phyloP scores from a whole-genome alignment of 257 asterid species.

The Mentha longifolia region DNA sequence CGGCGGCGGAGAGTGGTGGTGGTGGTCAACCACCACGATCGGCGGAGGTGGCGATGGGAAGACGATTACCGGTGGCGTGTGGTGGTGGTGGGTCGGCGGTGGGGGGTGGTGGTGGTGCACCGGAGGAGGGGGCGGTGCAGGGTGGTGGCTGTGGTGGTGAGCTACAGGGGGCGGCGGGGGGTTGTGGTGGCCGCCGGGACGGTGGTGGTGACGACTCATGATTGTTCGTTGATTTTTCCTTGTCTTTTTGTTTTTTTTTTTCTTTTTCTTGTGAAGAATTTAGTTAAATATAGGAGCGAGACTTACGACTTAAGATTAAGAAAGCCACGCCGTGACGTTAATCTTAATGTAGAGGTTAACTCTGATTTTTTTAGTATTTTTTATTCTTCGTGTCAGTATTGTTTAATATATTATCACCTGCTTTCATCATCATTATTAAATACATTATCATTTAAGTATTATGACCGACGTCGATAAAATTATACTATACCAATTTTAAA shows the following conservation, averaged over 20 bases:
- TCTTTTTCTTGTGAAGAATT: background rate
- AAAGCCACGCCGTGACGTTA: too few relatives aligned
- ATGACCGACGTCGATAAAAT: too few relatives aligned
- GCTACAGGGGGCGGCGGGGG: background rate
- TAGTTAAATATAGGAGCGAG: background rate
- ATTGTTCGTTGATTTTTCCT: background rate
- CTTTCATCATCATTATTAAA: too few relatives aligned
- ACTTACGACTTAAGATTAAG: too few relatives aligned
- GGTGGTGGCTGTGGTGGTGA: conserved; percentile 26
- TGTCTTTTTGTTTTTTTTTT: too few relatives aligned
- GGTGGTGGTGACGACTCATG: conserved; percentile 18
- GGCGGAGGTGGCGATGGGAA: conserved; percentile 28
- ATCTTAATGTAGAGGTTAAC: too few relatives aligned
- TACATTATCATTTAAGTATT: too few relatives aligned
- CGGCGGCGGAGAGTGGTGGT: conserved; percentile 36
- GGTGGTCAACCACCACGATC: conserved; percentile 30
- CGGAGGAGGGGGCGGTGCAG: conserved; percentile 25
- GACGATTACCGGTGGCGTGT: conserved; percentile 13
- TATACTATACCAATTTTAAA: too few relatives aligned
- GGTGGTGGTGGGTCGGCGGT: conserved; percentile 1
- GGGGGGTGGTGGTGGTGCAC: conserved; percentile 30
- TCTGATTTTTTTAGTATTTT: too few relatives aligned
- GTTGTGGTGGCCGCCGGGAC: background rate
- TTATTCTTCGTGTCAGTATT: too few relatives aligned
- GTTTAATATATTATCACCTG: too few relatives aligned